Percentiles rank a stretch among this genome's conserved stretches.
Conservation (phyloP, 495 filamentous ascomycete species). For the Talaromyces ruber region DNA sequence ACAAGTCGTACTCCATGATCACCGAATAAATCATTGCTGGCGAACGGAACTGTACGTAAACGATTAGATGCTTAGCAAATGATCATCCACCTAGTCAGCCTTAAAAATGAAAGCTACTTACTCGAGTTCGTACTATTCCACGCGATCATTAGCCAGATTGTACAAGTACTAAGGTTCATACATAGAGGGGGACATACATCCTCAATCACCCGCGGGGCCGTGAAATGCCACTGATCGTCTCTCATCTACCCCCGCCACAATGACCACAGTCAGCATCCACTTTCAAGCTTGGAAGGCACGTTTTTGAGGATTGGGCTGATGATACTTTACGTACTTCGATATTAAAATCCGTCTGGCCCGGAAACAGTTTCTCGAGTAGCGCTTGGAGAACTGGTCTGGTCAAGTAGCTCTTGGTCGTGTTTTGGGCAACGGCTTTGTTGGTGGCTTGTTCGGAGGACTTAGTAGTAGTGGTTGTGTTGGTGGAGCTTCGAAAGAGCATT, state of each 20-base stretch:
- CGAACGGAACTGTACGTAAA: neutral
- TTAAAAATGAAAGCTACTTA: neutral
- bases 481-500: neutral
- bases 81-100: neutral
- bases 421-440: neutral
- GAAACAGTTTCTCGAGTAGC: conserved; percentile 25
- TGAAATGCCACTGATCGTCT: conserved; percentile 7
- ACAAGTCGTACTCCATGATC: neutral
- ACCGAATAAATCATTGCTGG: neutral
- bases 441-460: neutral
- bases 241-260: neutral
- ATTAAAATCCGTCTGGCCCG: conserved; percentile 10
- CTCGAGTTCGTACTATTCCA: neutral
- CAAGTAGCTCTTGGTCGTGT: conserved; percentile 16
- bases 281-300: neutral
- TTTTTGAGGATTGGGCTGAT: neutral
- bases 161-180: neutral
- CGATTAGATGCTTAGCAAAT: neutral
- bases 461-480: neutral
- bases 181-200: neutral
- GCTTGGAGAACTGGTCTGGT: conserved; percentile 19
- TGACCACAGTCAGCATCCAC: neutral
- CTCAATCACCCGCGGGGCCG: neutral
- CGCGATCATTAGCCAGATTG: neutral
- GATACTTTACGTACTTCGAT: neutral